Conservation (phyloP, 2,329 filamentous ascomycete species). For the Neodidymelliopsis sp. region DNA sequence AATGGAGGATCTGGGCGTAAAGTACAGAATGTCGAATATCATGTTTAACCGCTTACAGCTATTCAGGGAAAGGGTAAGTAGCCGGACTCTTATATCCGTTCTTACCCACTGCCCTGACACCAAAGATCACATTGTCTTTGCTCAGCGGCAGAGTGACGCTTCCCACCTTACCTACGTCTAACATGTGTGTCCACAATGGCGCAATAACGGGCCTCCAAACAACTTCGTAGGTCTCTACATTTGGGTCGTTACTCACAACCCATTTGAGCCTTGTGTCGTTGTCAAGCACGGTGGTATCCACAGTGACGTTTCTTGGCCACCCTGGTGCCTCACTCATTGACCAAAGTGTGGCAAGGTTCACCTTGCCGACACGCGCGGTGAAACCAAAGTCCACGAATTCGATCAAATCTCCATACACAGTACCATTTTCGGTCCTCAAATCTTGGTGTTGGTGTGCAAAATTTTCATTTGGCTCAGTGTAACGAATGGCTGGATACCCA, state of each 20-base stretch:
- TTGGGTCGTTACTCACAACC: constrained; percentile 51
- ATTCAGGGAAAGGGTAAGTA: constrained; percentile 53
- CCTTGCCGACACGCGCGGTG: constrained; percentile 61
- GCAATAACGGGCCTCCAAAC: constrained; percentile 63
- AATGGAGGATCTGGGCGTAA: too few relatives aligned
- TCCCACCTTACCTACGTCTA: constrained; percentile 59
- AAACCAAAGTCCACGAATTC: constrained; percentile 67
- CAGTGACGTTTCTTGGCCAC: constrained; percentile 57
- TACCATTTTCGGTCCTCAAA: constrained; percentile 57
- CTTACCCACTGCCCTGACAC: constrained; percentile 59
- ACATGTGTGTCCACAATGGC: constrained; percentile 59
- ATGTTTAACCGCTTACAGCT: background rate
- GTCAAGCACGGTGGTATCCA: constrained; percentile 56
- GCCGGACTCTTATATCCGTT: constrained; percentile 62
- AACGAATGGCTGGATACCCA: constrained; percentile 64
- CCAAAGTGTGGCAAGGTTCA: constrained; percentile 65
- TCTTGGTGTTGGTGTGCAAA: constrained; percentile 67
- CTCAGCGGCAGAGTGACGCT: constrained; percentile 58
- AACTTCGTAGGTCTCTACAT: constrained; percentile 61
- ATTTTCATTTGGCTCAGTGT: constrained; percentile 66
- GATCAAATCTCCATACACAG: constrained; percentile 63
- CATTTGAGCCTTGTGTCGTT: constrained; percentile 62
- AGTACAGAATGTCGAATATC: background rate
- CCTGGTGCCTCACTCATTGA: constrained; percentile 61
- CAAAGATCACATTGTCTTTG: constrained; percentile 67